Conservation (phyloP, 371 early-diverging fungal species). For the Fennellomyces sp. region DNA sequence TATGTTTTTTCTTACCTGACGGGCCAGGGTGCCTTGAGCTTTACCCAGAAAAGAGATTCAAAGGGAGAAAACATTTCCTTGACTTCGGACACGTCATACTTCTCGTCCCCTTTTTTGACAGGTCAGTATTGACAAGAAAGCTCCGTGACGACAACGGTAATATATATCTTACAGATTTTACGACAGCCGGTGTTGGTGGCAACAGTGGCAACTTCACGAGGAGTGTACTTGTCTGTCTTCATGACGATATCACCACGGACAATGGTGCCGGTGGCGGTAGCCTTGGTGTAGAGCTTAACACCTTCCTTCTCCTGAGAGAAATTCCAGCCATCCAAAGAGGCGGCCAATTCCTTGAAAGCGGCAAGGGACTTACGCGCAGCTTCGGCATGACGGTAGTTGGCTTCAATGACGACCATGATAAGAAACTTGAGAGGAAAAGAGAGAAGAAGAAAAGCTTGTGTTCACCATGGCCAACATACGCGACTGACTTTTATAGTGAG, state of each 20-base stretch:
- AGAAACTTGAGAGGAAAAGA: conserved; percentile 1
- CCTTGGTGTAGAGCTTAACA: conserved; percentile 27
- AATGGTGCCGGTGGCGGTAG: conserved; percentile 1
- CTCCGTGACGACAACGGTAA: neutral
- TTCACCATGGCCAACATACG: neutral
- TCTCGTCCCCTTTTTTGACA: conserved; percentile 45
- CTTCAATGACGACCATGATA: conserved; percentile 31
- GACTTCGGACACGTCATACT: conserved; percentile 42
- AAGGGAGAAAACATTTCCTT: conserved; percentile 29
- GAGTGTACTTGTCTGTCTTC: conserved; percentile 18
- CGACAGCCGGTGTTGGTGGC: conserved; percentile 19
- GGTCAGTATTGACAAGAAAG: neutral
- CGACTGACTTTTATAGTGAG: conserved; percentile 8
- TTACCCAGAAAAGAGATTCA: conserved; percentile 46
- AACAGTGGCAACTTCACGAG: conserved; percentile 20
- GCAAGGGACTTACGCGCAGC: conserved; percentile 21
- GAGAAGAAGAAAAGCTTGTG: neutral
- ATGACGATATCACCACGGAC: conserved; percentile 23
- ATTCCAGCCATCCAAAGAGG: conserved; percentile 21
- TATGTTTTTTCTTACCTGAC: conserved; percentile 31
- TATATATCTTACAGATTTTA: conserved; percentile 20
- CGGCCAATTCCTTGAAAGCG: conserved; percentile 27
- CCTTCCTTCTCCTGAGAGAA: conserved; percentile 23
- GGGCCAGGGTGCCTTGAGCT: conserved; percentile 52
- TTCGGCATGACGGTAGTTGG: conserved; percentile 33